Evolutionary conservation across 2,329 filamentous ascomycete species (phyloP).

Genomic region (Didymella arachidicola): DNA sequence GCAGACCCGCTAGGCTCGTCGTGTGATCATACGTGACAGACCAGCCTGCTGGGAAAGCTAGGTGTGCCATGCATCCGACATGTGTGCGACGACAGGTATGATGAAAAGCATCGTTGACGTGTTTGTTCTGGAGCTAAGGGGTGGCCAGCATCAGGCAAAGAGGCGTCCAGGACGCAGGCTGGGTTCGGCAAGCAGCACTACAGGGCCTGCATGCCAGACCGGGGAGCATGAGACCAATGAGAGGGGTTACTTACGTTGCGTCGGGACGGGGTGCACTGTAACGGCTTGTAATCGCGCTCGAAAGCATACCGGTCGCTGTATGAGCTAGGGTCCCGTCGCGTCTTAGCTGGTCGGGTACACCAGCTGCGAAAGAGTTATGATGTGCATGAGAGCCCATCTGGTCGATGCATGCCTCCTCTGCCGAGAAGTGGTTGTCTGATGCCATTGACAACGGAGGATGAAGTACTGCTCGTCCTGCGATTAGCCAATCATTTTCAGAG

Average conservation of each 20-base stretch:
- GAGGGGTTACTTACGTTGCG: constrained; percentile 61
- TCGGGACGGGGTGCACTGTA: constrained; percentile 63
- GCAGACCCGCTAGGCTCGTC: constrained; percentile 51
- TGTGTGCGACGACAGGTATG: constrained; percentile 49
- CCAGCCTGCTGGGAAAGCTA: constrained; percentile 49
- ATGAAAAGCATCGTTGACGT: constrained; percentile 50
- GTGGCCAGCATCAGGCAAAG: constrained; percentile 48
- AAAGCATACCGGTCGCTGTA: constrained; percentile 55
- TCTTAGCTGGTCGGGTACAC: constrained; percentile 58
- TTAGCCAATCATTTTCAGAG: constrained; percentile 50
- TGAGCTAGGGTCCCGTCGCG: constrained; percentile 60
- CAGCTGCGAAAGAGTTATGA: constrained; percentile 54
- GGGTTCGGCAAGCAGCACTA: constrained; percentile 51
- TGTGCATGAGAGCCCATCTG: constrained; percentile 56
- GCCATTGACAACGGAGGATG: constrained; percentile 53
- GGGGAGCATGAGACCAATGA: constrained; percentile 50
- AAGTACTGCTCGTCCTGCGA: constrained; percentile 53
- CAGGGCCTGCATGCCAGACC: constrained; percentile 44
- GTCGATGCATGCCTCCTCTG: constrained; percentile 57
- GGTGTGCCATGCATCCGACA: constrained; percentile 49
- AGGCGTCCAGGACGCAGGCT: constrained; percentile 48
- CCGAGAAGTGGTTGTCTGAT: constrained; percentile 54
- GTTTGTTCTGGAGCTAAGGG: constrained; percentile 51
- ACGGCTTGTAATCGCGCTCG: constrained; percentile 58
- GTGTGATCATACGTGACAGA: constrained; percentile 56